phyloP scores from a whole-genome alignment of 441 rosid species.

The Eutrema salsugineum region DNA sequence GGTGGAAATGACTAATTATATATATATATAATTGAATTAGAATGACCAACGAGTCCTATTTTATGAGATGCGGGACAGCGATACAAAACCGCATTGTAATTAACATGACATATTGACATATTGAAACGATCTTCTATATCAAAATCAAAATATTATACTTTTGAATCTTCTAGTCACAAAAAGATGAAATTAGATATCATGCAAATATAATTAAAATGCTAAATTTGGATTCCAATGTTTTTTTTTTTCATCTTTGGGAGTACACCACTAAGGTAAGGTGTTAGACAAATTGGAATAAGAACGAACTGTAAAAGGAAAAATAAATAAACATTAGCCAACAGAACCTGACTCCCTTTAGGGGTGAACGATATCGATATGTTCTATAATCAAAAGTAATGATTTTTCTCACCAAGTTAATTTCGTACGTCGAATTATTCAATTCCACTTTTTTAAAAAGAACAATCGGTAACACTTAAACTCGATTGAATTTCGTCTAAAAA shows the following conservation, averaged over 20 bases:
- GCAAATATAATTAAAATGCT: background rate
- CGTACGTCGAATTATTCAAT: background rate
- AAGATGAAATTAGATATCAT: background rate
- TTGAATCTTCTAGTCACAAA: background rate
- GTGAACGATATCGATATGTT: no score
- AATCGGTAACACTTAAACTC: background rate
- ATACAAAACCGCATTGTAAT: background rate
- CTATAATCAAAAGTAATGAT: no score
- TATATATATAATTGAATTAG: no score
- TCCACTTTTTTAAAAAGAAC: background rate
- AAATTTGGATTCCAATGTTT: background rate
- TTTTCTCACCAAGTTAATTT: no score
- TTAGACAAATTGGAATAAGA: no score
- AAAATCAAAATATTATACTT: background rate
- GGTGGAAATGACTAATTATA: background rate
- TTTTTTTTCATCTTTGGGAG: background rate
- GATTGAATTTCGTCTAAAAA: no score
- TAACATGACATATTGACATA: background rate
- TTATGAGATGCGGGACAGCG: background rate
- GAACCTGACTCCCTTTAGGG: background rate
- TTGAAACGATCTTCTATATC: background rate
- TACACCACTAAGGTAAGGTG: background rate
- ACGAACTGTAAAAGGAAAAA: background rate
- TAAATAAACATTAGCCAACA: background rate
- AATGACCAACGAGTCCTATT: no score